Conservation (phyloP, 768 basidiomycete genomes). For the Tricholoma hemisulphureum region DNA sequence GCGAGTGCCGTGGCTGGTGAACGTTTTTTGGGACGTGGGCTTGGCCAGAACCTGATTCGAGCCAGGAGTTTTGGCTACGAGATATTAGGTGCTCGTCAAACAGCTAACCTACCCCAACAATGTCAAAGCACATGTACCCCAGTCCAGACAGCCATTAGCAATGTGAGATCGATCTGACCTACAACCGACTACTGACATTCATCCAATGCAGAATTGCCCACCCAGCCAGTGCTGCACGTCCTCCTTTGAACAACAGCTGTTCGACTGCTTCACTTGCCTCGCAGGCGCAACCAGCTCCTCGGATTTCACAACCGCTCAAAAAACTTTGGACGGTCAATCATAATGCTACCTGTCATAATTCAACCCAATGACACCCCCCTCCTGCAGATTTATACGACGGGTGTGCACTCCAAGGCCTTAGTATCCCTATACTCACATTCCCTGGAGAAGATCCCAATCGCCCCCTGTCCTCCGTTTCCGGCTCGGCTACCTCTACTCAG, state of each 20-base stretch:
- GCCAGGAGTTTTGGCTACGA: background rate
- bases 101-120: conserved; percentile 25
- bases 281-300: conserved; percentile 7
- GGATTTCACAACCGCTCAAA: background rate
- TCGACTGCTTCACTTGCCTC: conserved; percentile 42
- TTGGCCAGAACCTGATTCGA: background rate
- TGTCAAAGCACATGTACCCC: conserved; percentile 33
- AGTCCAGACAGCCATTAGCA: conserved; percentile 18
- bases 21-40: background rate
- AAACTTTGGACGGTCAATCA: background rate
- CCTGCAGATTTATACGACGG: conserved; percentile 3
- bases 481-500: conserved; percentile 27
- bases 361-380: background rate
- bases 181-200: background rate
- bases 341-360: background rate
- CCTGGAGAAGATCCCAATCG: conserved; percentile 33
- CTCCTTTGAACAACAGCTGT: conserved; percentile 38
- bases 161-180: conserved; percentile 13
- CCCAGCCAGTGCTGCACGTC: conserved; percentile 37
- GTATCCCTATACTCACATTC: conserved; percentile 28
- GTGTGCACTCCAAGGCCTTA: conserved; percentile 20
- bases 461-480: conserved; percentile 19
- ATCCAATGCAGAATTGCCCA: conserved; percentile 24
- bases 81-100: conserved; percentile 20
- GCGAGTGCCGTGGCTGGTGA: background rate